Conservation (phyloP, 495 filamentous ascomycete species). For the Penicillium subrubescens region DNA sequence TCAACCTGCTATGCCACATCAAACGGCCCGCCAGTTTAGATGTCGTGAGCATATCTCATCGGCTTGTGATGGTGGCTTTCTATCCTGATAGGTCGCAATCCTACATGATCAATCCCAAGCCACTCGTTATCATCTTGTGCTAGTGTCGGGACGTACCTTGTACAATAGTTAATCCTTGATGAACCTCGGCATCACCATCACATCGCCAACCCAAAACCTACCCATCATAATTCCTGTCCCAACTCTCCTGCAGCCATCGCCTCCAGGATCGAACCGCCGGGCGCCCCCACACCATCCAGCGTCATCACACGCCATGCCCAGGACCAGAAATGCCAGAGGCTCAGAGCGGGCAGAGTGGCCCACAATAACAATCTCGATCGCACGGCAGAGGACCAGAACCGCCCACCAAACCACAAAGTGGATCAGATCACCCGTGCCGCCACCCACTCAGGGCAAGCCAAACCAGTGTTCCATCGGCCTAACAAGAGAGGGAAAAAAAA, state of each 20-base stretch:
- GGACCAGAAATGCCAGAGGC: neutral
- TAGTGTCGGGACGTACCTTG: neutral
- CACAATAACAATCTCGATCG: slow-evolving; percentile 1
- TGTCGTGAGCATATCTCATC: too few relatives aligned
- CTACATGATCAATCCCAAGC: neutral
- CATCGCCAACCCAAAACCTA: neutral
- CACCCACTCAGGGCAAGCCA: neutral
- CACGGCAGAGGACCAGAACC: slow-evolving; percentile 1
- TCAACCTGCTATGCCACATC: neutral
- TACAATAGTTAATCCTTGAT: neutral
- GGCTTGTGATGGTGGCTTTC: neutral
- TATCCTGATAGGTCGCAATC: neutral
- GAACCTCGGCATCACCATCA: neutral
- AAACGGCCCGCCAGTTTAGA: neutral
- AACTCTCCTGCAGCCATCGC: neutral
- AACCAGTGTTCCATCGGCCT: neutral
- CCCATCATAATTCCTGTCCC: neutral
- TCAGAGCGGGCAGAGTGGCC: neutral
- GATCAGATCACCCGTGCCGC: slow-evolving; percentile 3
- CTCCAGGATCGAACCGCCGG: neutral
- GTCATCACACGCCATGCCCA: neutral
- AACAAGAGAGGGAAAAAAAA: neutral
- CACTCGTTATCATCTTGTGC: neutral
- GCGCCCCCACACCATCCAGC: neutral
- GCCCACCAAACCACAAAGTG: slow-evolving; percentile 1